Conservation (phyloP, 1,284 basidiomycete genomes). For the Earliella scabrosa region DNA sequence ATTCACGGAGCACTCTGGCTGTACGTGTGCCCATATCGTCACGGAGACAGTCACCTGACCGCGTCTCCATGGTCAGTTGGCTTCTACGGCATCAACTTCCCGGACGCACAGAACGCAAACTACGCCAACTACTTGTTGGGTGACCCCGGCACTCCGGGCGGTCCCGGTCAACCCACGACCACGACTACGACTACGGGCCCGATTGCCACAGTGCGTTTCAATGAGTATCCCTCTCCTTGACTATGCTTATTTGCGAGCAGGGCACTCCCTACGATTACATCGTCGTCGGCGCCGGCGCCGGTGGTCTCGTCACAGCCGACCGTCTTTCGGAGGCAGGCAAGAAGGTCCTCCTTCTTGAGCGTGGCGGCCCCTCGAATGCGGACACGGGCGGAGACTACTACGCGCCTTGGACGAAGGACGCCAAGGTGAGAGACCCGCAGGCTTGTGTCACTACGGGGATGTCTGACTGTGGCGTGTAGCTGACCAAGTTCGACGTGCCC, state of each 20-base stretch:
- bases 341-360: constrained; percentile 63
- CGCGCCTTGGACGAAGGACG: constrained; percentile 54
- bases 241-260: constrained; percentile 22
- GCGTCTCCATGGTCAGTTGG: constrained; percentile 47
- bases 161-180: constrained; percentile 28
- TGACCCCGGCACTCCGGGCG: constrained; percentile 37
- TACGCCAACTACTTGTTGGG: constrained; percentile 58
- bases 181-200: constrained; percentile 38
- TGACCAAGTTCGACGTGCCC: constrained; percentile 69
- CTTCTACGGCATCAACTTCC: constrained; percentile 58
- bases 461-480: constrained; percentile 34
- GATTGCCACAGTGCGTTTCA: constrained; percentile 39
- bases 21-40: constrained; percentile 31
- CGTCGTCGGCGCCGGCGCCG: constrained; percentile 62
- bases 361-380: constrained; percentile 64
- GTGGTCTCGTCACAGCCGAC: constrained; percentile 54
- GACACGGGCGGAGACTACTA: constrained; percentile 63
- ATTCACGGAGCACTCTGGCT: constrained; percentile 51
- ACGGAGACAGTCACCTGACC: neutral
- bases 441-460: neutral
- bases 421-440: constrained; percentile 39
- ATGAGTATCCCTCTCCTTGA: neutral
- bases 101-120: constrained; percentile 49
- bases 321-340: constrained; percentile 64
- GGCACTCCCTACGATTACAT: constrained; percentile 65